Conservation (phyloP, 1,139 yeast species). For the Chernovozyma aurita region DNA sequence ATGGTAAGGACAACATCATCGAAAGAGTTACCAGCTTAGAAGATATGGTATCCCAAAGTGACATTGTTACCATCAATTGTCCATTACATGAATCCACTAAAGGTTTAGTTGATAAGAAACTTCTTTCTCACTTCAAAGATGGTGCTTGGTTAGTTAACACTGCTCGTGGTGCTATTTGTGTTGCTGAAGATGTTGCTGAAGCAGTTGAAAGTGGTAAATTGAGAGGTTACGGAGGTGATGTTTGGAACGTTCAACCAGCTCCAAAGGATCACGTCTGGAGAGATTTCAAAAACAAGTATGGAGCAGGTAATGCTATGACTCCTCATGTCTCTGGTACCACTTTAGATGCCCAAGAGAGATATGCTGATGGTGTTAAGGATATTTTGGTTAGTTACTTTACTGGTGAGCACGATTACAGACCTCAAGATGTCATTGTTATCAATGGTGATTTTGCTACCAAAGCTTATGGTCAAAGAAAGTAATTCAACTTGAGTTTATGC, state of each 20-base stretch:
- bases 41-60: slow-evolving; percentile 65
- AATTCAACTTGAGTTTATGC: too few species aligned
- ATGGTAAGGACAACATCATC: slow-evolving; percentile 37
- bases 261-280: slow-evolving; percentile 78
- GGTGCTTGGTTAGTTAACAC: slow-evolving; percentile 80
- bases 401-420: slow-evolving; percentile 62
- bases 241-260: slow-evolving; percentile 81
- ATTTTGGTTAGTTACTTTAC: slow-evolving; percentile 62
- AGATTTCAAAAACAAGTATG: slow-evolving; percentile 56
- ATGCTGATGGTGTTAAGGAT: slow-evolving; percentile 63
- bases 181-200: slow-evolving; percentile 69
- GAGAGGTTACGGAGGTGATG: slow-evolving; percentile 82
- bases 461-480: slow-evolving; percentile 60
- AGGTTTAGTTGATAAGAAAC: slow-evolving; percentile 65
- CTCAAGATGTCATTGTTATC: slow-evolving; percentile 68
- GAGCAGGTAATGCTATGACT: slow-evolving; percentile 82
- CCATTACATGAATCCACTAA: slow-evolving; percentile 70
- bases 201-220: slow-evolving; percentile 67
- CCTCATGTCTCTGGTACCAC: slow-evolving; percentile 82
- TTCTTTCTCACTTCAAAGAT: slow-evolving; percentile 67
- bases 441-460: slow-evolving; percentile 72
- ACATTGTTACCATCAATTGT: slow-evolving; percentile 72
- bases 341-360: slow-evolving; percentile 74
- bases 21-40: slow-evolving; percentile 62
- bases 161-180: slow-evolving; percentile 80